Percentiles rank a stretch among this genome's conserved stretches.
phyloP scores from a whole-genome alignment of 2,329 filamentous ascomycete genomes.

The Mollisia scopiformis region DNA sequence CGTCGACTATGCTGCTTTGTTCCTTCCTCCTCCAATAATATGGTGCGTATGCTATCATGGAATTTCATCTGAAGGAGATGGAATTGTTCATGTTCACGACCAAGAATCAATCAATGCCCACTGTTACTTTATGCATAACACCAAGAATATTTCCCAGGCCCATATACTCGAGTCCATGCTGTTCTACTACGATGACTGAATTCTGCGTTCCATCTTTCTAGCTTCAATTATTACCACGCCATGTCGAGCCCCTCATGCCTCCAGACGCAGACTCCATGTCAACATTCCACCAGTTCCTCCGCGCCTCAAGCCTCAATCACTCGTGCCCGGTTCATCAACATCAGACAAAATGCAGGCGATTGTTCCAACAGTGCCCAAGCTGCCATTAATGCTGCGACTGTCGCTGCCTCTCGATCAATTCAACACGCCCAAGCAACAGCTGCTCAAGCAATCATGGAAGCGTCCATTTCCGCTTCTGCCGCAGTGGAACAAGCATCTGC shows the following conservation, averaged over 20 bases:
- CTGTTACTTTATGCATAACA: not conserved
- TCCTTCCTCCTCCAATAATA: not conserved
- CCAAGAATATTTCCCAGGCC: not conserved
- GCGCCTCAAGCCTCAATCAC: no score
- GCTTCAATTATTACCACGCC: no score
- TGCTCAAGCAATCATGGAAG: not conserved
- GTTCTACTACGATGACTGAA: no score
- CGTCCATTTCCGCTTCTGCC: not conserved
- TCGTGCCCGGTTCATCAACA: no score
- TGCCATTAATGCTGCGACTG: not conserved
- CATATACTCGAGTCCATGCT: not conserved
- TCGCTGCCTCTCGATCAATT: not conserved
- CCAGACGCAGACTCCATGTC: not conserved
- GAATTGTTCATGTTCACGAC: not conserved
- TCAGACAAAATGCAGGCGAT: not conserved
- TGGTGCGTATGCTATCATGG: not conserved
- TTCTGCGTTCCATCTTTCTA: no score
- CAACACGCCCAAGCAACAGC: not conserved
- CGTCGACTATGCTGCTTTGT: not conserved
- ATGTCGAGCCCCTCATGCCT: not conserved
- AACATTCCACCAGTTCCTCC: not conserved
- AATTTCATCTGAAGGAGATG: not conserved
- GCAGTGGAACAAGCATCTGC: not conserved
- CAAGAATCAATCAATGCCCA: not conserved
- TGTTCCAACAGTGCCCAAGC: not conserved